These are phyloP conservation scores for Suillus placidus DNA, from an alignment of 768 basidiomycete genomes.

Conservation along the genomic window DNA sequence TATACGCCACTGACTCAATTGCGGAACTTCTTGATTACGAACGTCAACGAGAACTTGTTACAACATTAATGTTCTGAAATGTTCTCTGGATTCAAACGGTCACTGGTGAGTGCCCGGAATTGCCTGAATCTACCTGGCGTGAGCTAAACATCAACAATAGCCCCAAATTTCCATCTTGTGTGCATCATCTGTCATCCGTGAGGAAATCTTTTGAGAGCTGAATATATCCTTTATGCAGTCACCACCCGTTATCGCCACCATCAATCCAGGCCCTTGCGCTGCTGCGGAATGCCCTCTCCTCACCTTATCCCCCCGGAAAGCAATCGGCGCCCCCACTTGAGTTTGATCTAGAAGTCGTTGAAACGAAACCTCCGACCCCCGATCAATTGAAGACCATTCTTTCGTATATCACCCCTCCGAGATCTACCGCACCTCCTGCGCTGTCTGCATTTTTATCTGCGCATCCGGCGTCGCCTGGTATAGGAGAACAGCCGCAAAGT, in stretches of 20 bases:
- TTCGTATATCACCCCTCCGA: constrained; percentile 47
- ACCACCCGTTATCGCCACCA: constrained; percentile 64
- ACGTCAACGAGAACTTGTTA: background rate
- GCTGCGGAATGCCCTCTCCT: constrained; percentile 58
- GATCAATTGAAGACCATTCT: constrained; percentile 73
- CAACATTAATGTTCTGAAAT: constrained; percentile 23
- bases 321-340: constrained; percentile 53
- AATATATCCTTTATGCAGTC: constrained; percentile 42
- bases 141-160: constrained; percentile 22
- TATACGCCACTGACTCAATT: background rate
- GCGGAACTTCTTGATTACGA: background rate
- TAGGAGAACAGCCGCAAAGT: constrained; percentile 42
- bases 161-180: constrained; percentile 73
- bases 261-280: constrained; percentile 64
- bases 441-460: constrained; percentile 56
- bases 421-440: constrained; percentile 36
- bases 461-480: constrained; percentile 51
- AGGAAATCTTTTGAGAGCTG: background rate
- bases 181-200: background rate
- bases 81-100: constrained; percentile 42
- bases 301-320: constrained; percentile 60
- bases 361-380: constrained; percentile 59
- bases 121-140: background rate
- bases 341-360: constrained; percentile 75
- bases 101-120: constrained; percentile 30